Evolutionary conservation across 129 eudicot genomes (phyloP).

Genomic region (Kitagawia praeruptora): DNA sequence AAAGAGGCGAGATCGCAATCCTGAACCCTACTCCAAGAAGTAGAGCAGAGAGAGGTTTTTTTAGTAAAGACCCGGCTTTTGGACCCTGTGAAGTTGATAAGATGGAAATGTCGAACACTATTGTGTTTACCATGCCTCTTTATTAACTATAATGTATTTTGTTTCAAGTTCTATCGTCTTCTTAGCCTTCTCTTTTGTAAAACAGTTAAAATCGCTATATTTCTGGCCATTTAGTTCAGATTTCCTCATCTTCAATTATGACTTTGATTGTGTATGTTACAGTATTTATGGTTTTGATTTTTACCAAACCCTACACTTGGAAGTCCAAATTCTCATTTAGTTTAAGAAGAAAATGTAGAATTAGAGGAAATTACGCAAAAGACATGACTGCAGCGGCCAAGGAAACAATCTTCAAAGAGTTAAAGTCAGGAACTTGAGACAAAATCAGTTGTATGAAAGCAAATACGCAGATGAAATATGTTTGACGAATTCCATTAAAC

Average conservation of each 20-base stretch:
- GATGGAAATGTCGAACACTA: background rate
- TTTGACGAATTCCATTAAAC: slow-evolving; percentile 12
- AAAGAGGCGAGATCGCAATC: background rate
- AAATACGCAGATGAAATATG: slow-evolving; percentile 16
- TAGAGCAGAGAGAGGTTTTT: background rate
- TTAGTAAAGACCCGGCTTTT: background rate
- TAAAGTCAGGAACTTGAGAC: slow-evolving; percentile 18
- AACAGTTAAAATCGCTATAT: background rate
- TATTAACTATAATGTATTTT: background rate
- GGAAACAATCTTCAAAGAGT: slow-evolving; percentile 20
- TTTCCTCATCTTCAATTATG: background rate
- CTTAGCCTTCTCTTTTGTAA: background rate
- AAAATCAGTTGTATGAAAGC: slow-evolving; percentile 5
- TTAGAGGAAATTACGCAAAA: background rate
- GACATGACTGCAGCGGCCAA: slow-evolving; percentile 23
- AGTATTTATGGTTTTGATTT: background rate
- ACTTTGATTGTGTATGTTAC: background rate
- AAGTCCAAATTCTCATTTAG: background rate
- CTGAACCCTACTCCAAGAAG: background rate
- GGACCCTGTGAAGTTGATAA: background rate
- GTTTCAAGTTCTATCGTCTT: background rate
- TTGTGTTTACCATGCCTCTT: background rate
- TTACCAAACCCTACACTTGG: background rate
- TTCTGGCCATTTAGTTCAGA: background rate
- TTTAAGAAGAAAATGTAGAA: background rate